These are phyloP conservation scores for Capsicum chinense DNA, from an alignment of 257 asterid genomes.

Conservation along the genomic window DNA sequence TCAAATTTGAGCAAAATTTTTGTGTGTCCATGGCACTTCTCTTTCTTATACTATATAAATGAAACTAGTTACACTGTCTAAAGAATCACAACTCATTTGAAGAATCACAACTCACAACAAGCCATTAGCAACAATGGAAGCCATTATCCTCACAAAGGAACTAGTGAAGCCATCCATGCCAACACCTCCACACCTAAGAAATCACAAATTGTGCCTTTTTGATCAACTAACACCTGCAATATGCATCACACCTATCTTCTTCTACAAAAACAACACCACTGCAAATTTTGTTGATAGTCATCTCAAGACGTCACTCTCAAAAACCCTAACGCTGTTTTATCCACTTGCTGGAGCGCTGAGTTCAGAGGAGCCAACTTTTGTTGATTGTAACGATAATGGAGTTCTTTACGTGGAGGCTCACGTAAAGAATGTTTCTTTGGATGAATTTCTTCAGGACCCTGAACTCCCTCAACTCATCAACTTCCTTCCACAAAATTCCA, in stretches of 20 bases:
- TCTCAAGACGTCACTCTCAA: neutral
- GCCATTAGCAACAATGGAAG: neutral
- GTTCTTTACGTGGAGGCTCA: neutral
- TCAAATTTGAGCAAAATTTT: too few species aligned
- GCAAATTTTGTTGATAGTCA: neutral
- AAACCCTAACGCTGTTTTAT: neutral
- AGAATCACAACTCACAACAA: neutral
- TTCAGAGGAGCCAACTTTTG: neutral
- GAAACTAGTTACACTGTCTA: neutral
- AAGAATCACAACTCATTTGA: neutral
- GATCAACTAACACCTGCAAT: neutral
- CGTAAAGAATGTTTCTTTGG: neutral
- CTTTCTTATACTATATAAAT: neutral
- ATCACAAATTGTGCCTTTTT: neutral
- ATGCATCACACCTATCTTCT: neutral
- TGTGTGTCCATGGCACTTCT: too few species aligned
- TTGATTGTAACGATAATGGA: neutral
- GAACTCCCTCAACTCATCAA: neutral
- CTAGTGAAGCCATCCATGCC: neutral
- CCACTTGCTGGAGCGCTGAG: neutral
- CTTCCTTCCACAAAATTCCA: neutral
- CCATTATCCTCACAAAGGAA: neutral
- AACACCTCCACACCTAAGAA: neutral
- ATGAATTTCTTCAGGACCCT: neutral
- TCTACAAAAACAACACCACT: neutral